Evolutionary conservation across 305 asterid species (phyloP), one percentile per base, ranked within the genome.

Genomic region (Ajuga reptans): DNA sequence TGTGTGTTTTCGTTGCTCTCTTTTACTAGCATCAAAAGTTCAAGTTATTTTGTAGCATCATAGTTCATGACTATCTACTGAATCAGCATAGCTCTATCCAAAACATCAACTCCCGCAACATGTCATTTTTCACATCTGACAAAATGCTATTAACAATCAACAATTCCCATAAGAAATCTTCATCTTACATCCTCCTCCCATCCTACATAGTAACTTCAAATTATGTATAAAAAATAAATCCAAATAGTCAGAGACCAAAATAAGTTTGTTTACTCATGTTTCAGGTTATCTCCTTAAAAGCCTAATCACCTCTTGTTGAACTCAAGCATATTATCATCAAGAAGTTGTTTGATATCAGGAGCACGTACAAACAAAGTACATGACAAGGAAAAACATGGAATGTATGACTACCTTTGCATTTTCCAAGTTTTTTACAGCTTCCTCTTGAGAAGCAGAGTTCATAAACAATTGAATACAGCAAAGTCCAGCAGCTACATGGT

Each of bases 391-490:
- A 39, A 14, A 66, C n/a, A 15, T 65, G 37, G 57, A 57, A 55
- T 8, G 59, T 24, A 72, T 29, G 46, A 71, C 68, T 69, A 89
- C 95, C 91, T 85, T 82, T 73, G 99, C 92, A 78, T 85, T 78
- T 76, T 93, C 99, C 85, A 93, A 81, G 94, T 91, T 95, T 78
- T 77, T 80, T 77, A 86, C 69, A 73, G 97, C 92, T 78, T 84
- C 96, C 79, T 93, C 99, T 76, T 85, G 96, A 74, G 96, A 84
- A 77, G 93, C 84, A 73, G 97, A 89, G 81, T 91, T 89, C 95
- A 93, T 83, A 78, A 89, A 93, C 78, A 93, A 82, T 84, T 93
- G 99, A 72, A 93, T 87, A 80, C 96, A 93, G 80, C 97, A 93
- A 71, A 91, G 92, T 69, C 97, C 99, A 72, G 96, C 96, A 27